Conservation (phyloP, 2,329 filamentous ascomycete genomes). For the Beauveria varroae region DNA sequence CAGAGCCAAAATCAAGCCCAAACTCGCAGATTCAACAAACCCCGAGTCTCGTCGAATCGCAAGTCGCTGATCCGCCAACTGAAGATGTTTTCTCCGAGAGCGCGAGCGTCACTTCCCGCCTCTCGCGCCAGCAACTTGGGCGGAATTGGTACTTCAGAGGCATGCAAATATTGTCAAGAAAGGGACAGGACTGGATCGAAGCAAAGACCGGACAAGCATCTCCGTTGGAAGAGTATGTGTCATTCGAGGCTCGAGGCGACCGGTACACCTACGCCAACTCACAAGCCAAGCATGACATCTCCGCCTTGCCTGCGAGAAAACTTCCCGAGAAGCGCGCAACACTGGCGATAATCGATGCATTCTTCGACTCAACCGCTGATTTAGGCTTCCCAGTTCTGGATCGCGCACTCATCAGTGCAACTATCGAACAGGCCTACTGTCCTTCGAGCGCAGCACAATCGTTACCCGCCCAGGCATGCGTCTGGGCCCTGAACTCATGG, state of each 20-base stretch:
- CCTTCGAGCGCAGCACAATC: background rate
- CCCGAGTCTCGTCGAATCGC: background rate
- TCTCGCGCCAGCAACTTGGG: background rate
- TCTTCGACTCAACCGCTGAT: background rate
- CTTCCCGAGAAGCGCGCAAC: background rate
- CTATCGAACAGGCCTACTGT: constrained; percentile 9
- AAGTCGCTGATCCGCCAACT: background rate
- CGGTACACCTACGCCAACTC: no score
- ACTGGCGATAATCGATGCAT: background rate
- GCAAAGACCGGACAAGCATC: background rate
- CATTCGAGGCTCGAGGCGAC: background rate
- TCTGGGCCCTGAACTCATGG: constrained; percentile 13
- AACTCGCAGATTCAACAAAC: background rate
- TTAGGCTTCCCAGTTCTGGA: constrained; percentile 5
- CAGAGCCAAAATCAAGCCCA: background rate
- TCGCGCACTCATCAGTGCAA: constrained; percentile 2
- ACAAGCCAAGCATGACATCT: background rate
- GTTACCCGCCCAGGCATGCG: constrained; percentile 13
- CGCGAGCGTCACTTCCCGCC: background rate
- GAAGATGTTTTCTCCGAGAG: background rate
- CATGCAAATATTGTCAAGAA: constrained; percentile 11
- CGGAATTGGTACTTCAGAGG: constrained; percentile 14
- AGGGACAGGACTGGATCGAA: constrained; percentile 12
- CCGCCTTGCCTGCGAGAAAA: background rate
- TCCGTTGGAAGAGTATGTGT: background rate